A percentile compares a stretch with the other conserved stretches of the same genome.
phyloP scores from a whole-genome alignment of 371 early-diverging fungal species.

The Dinochytrium kinnereticum region DNA sequence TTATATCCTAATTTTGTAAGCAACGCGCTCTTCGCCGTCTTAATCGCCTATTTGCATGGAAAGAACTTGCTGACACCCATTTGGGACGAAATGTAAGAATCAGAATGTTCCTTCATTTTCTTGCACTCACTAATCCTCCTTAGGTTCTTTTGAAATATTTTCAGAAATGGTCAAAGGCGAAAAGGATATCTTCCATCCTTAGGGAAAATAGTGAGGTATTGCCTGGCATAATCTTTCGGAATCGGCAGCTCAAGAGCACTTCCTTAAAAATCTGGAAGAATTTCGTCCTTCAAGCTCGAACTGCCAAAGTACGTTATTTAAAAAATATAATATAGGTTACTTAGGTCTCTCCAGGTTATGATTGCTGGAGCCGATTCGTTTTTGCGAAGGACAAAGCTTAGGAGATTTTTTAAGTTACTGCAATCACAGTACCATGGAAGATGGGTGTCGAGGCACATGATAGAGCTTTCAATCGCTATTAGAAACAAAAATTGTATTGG shows the following conservation, averaged over 20 bases:
- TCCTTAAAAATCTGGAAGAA: background rate
- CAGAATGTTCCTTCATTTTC: background rate
- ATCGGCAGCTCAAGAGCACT: background rate
- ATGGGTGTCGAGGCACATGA: too few relatives aligned
- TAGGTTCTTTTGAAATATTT: background rate
- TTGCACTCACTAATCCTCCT: background rate
- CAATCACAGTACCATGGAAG: too few relatives aligned
- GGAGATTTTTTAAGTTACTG: too few relatives aligned
- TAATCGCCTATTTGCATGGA: constrained; percentile 7
- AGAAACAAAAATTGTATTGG: too few relatives aligned
- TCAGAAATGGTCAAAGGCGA: background rate
- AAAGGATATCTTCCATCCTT: background rate
- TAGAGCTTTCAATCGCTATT: too few relatives aligned
- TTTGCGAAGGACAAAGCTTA: too few relatives aligned
- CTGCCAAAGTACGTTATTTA: background rate
- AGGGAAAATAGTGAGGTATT: background rate
- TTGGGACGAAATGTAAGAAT: background rate
- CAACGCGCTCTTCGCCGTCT: constrained; percentile 4
- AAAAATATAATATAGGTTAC: too few relatives aligned
- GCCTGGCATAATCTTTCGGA: constrained; percentile 1
- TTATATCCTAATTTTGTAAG: background rate
- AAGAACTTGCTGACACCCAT: background rate
- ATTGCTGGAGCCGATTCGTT: too few relatives aligned
- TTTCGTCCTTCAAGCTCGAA: background rate
- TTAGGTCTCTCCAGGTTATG: too few relatives aligned